phyloP scores from a whole-genome alignment of 1,139 yeast genomes.

The Williopsis jadinii region DNA sequence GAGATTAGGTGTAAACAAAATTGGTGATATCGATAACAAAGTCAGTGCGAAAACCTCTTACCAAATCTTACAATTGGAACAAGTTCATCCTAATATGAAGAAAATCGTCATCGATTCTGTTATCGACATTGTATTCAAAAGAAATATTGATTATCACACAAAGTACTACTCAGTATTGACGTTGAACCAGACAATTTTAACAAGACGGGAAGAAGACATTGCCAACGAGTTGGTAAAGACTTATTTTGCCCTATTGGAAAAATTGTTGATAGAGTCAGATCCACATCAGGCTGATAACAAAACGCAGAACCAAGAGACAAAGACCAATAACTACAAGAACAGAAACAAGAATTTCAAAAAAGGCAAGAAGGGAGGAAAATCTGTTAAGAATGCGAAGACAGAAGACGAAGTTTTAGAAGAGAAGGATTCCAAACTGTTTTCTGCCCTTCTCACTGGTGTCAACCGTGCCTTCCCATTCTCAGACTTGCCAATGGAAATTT shows the following conservation, averaged over 20 bases:
- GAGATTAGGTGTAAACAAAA: constrained; percentile 83
- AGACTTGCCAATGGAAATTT: constrained; percentile 62
- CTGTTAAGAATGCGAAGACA: constrained; percentile 60
- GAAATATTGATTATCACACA: constrained; percentile 76
- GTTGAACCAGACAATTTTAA: constrained; percentile 85
- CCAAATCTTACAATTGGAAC: constrained; percentile 72
- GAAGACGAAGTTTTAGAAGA: constrained; percentile 74
- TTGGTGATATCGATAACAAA: constrained; percentile 89
- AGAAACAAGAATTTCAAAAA: constrained; percentile 49
- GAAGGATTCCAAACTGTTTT: constrained; percentile 74
- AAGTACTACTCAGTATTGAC: constrained; percentile 85
- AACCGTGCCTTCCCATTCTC: constrained; percentile 97
- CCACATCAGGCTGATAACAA: constrained; percentile 36
- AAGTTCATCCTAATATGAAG: constrained; percentile 96
- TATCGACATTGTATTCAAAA: constrained; percentile 72
- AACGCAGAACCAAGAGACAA: constrained; percentile 26
- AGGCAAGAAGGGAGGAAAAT: constrained; percentile 78
- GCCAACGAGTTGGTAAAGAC: constrained; percentile 81
- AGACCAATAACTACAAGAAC: constrained; percentile 33
- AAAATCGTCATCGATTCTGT: constrained; percentile 70
- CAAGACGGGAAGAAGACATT: constrained; percentile 64
- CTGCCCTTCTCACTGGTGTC: constrained; percentile 90
- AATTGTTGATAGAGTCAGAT: constrained; percentile 66
- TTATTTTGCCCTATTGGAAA: constrained; percentile 82
- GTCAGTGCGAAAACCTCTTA: constrained; percentile 88